These are phyloP conservation scores for Pseudozyma flocculosa DNA, from an alignment of 1,284 basidiomycete species.

Conservation along the genomic window DNA sequence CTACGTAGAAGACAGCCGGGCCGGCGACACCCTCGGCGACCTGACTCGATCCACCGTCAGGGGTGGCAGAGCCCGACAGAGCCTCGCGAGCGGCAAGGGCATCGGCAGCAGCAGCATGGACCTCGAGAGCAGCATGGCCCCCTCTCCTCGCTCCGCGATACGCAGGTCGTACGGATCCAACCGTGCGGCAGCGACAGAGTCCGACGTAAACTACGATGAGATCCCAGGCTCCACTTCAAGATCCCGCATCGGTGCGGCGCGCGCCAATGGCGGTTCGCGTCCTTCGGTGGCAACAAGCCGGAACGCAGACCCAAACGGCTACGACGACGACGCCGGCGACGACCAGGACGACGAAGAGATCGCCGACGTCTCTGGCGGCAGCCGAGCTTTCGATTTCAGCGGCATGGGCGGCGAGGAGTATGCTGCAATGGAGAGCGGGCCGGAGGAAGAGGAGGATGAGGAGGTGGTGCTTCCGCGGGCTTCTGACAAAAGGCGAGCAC, in stretches of 20 bases:
- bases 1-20: slow-evolving; percentile 63
- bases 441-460: slow-evolving; percentile 32
- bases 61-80: slow-evolving; percentile 3
- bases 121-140: slow-evolving; percentile 33
- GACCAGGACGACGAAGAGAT: slow-evolving; percentile 13
- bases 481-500: not conserved
- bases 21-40: slow-evolving; percentile 16
- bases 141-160: slow-evolving; percentile 26
- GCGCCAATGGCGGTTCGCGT: too few species aligned
- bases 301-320: too few species aligned
- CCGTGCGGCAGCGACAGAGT: not conserved
- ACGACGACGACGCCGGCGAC: slow-evolving; percentile 56
- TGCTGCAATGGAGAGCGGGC: slow-evolving; percentile 22
- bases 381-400: slow-evolving; percentile 38
- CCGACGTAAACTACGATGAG: slow-evolving; percentile 6
- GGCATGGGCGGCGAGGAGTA: slow-evolving; percentile 37
- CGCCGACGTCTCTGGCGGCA: slow-evolving; percentile 25
- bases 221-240: not conserved
- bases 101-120: slow-evolving; percentile 40
- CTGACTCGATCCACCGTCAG: slow-evolving; percentile 9
- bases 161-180: slow-evolving; percentile 2
- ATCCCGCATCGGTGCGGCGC: too few species aligned
- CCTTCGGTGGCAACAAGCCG: too few species aligned
- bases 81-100: slow-evolving; percentile 1
- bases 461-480: slow-evolving; percentile 14